phyloP scores from a whole-genome alignment of 352 stramenopile genomes.

The Globisporangium alternatum region DNA sequence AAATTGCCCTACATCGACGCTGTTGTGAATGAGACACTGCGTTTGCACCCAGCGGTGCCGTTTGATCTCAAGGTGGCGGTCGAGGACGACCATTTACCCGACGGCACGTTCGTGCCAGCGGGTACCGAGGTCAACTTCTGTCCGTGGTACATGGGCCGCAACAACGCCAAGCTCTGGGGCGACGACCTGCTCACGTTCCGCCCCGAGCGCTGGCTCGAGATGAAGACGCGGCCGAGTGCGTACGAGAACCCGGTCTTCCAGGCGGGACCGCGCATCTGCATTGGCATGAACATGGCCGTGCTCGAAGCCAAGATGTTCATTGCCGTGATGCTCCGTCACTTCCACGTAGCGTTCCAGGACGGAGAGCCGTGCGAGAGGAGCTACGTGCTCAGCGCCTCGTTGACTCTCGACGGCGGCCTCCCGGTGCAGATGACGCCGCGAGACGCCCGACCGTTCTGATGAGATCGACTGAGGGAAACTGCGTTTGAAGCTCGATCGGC shows the following conservation, averaged over 20 bases:
- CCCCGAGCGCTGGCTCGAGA: slow-evolving; percentile 8
- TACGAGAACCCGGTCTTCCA: slow-evolving; percentile 78
- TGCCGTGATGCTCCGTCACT: slow-evolving; percentile 35
- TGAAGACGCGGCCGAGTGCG: slow-evolving; percentile 37
- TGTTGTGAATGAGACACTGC: slow-evolving; percentile 66
- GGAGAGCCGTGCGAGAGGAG: slow-evolving; percentile 37
- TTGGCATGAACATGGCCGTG: slow-evolving; percentile 73
- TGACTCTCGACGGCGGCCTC: slow-evolving; percentile 50
- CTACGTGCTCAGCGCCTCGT: slow-evolving; percentile 49
- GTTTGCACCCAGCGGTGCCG: slow-evolving; percentile 67
- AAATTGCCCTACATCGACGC: slow-evolving; percentile 62
- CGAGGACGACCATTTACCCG: slow-evolving; percentile 10
- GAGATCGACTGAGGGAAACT: not conserved
- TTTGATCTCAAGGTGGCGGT: slow-evolving; percentile 54
- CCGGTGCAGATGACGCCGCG: slow-evolving; percentile 40
- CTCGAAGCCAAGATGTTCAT: slow-evolving; percentile 62
- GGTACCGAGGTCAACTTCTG: slow-evolving; percentile 63
- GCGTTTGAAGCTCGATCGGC: too few relatives aligned
- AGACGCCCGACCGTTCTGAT: not conserved
- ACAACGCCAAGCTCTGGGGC: slow-evolving; percentile 8
- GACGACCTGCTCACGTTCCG: slow-evolving; percentile 20
- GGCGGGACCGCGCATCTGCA: slow-evolving; percentile 54
- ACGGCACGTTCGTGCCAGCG: slow-evolving; percentile 31
- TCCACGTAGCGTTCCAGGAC: slow-evolving; percentile 39
- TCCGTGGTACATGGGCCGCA: slow-evolving; percentile 34